Conservation (phyloP, 768 basidiomycete genomes). For the Tulasnella sp. region DNA sequence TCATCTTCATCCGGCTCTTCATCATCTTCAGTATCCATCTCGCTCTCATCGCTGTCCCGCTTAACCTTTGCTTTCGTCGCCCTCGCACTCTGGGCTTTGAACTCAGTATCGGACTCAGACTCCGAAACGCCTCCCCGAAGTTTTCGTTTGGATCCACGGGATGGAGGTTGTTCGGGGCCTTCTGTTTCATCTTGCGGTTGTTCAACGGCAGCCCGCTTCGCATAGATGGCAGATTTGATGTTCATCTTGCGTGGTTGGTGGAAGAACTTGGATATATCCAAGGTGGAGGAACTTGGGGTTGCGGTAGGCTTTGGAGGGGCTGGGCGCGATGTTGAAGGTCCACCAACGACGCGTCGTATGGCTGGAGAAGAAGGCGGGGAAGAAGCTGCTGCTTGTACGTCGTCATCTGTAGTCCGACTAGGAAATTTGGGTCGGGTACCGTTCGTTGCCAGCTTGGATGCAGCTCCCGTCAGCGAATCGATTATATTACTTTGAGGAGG, state of each 20-base stretch:
- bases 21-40: conserved; percentile 21
- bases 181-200: no score
- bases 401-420: no score
- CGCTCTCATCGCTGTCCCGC: neutral
- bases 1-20: conserved; percentile 21
- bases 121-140: conserved; percentile 1
- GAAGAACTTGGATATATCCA: neutral
- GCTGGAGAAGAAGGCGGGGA: no score
- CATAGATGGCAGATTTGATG: conserved; percentile 17
- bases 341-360: no score
- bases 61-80: neutral
- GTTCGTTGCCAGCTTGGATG: no score
- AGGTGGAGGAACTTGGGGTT: neutral
- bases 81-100: neutral
- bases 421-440: no score
- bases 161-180: neutral
- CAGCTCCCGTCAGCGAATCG: no score
- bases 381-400: no score
- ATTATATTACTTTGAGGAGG: no score
- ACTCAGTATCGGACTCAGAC: neutral
- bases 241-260: conserved; percentile 8
- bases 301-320: no score
- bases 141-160: neutral
- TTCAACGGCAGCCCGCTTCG: conserved; percentile 9
- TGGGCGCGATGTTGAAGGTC: no score